Conservation (phyloP, 2,329 filamentous ascomycete species). For the Xylaria digitata region DNA sequence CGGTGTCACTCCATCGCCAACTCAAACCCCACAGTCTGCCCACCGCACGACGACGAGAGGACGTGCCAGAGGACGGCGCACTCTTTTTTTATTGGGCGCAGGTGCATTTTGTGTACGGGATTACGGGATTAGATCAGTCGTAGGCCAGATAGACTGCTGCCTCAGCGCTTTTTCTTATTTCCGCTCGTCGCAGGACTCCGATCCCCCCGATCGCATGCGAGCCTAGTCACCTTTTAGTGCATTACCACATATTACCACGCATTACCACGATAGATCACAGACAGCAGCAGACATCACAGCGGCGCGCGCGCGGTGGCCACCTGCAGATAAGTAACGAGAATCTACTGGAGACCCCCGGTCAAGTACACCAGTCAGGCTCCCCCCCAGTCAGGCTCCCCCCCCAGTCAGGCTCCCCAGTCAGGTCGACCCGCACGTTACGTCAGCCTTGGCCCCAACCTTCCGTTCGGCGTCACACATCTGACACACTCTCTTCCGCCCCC, state of each 20-base stretch:
- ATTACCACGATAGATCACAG: background rate
- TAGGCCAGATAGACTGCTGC: slow-evolving; percentile 18
- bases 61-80: slow-evolving; percentile 8
- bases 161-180: slow-evolving; percentile 18
- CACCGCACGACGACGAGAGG: slow-evolving; percentile 6
- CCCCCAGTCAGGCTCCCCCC: slow-evolving; percentile 12
- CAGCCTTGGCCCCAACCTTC: slow-evolving; percentile 46
- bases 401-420: slow-evolving; percentile 8
- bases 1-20: slow-evolving; percentile 25
- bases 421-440: slow-evolving; percentile 46
- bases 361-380: background rate
- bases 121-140: slow-evolving; percentile 11
- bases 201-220: slow-evolving; percentile 36
- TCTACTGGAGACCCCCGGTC: slow-evolving; percentile 28
- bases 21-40: slow-evolving; percentile 14
- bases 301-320: slow-evolving; percentile 6
- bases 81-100: slow-evolving; percentile 30
- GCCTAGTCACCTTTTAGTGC: slow-evolving; percentile 12
- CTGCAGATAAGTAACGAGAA: slow-evolving; percentile 28
- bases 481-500: slow-evolving; percentile 37
- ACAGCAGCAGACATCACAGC: too few species aligned
- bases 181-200: slow-evolving; percentile 17
- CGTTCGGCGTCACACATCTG: slow-evolving; percentile 45
- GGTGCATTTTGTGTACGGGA: slow-evolving; percentile 22
- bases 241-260: background rate